phyloP scores from a whole-genome alignment of 495 filamentous ascomycete species.

The Darksidea phi region DNA sequence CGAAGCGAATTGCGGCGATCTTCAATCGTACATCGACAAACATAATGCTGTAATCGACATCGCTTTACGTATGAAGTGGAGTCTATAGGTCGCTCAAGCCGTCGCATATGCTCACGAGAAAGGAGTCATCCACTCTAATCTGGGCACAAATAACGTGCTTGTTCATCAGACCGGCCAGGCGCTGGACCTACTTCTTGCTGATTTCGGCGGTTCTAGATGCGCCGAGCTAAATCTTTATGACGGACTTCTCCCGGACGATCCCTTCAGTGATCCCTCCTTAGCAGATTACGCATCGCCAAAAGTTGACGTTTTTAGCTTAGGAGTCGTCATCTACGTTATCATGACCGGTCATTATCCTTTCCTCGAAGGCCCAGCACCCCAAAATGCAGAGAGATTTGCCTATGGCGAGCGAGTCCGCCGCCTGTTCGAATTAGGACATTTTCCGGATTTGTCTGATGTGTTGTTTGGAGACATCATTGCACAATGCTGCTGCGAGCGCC shows the following conservation, averaged over 20 bases:
- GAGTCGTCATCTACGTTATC: constrained; percentile 6
- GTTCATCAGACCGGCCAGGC: constrained; percentile 11
- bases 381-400: background rate
- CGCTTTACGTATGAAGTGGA: constrained; percentile 1
- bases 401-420: background rate
- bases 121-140: constrained; percentile 30
- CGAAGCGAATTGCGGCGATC: constrained; percentile 1
- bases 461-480: background rate
- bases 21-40: constrained; percentile 7
- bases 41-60: constrained; percentile 6
- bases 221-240: constrained; percentile 15
- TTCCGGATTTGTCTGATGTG: constrained; percentile 6
- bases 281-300: background rate
- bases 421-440: background rate
- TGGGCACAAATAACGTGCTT: constrained; percentile 22
- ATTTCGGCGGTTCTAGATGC: constrained; percentile 34
- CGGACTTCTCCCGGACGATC: constrained; percentile 5
- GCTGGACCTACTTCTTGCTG: constrained; percentile 17
- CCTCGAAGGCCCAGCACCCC: background rate
- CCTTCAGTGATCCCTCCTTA: constrained; percentile 2
- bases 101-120: constrained; percentile 18
- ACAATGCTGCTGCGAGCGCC: background rate
- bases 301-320: constrained; percentile 11
- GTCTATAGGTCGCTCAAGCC: constrained; percentile 12
- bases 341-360: constrained; percentile 12